Evolutionary conservation across 2,329 filamentous ascomycete species (phyloP), one percentile per base, ranked within the genome.

Genomic region (Arthrobotrys pseudoclavata): DNA sequence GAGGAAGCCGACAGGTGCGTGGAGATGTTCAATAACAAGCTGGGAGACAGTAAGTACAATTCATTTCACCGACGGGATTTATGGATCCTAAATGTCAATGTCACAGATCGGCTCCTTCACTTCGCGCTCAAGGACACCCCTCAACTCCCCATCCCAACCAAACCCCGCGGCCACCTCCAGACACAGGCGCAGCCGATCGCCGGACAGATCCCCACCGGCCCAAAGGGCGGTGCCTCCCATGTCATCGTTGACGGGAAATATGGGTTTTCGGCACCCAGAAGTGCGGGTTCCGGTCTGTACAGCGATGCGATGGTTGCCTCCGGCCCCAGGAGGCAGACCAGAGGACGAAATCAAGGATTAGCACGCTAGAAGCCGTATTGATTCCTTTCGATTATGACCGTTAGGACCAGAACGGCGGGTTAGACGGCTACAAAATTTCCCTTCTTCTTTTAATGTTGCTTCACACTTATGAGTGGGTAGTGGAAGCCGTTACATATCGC

Each of bases 1-100:
- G 89, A 91, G 79, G 91, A 91, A 45, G 92, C 91, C 2, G 90
- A 95, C 81, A 88, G 87, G 45, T 91, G 94, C 18, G 91, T 95
- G 81, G 86, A 88, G 74, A 92, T 87, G 2, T 95, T 95, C 83
- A 91, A 96, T 84, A 90, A 91, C 82, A 90, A 93, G 57, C 61
- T 80, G 15, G 81, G 80, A 42, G 85, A 93, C 89, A 82, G 92
- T 92, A 83, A 80, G 89, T 84, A 42, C 42, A 61, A 15, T 26
- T n/a, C 50, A 24, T 45, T 31, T 10, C 12, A 1, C 22, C 47
- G 4, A 24, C 7, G 5, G 18, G 22, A n/a, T 45, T 3, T n/a
- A 45, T 45, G n/a, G 4, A 20, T 45, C 42, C 55, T 60, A 26
- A 60, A n/a, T 9, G 0, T 42, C 18, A 24, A 24, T 42, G 22